These are phyloP conservation scores for Pholiota molesta DNA, from an alignment of 768 basidiomycete genomes.

Conservation along the genomic window DNA sequence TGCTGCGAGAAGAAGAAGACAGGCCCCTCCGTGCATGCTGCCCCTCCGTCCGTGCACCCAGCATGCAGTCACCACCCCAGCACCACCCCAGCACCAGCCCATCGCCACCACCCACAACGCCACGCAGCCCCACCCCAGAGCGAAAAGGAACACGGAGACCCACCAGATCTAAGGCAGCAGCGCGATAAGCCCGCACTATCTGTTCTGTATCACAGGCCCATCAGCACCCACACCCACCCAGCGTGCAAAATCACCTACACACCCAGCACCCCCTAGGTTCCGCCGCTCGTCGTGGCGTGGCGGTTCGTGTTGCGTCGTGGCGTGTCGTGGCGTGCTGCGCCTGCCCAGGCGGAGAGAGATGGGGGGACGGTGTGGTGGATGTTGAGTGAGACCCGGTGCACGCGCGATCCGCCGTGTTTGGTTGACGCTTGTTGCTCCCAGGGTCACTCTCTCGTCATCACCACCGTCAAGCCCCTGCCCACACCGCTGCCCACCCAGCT, in stretches of 20 bases:
- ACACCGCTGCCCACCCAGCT: too few species aligned
- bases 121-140: background rate
- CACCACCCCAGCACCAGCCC: background rate
- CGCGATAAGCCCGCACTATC: background rate
- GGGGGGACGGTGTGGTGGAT: background rate
- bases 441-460: background rate
- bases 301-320: background rate
- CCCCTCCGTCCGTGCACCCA: too few species aligned
- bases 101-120: background rate
- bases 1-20: background rate
- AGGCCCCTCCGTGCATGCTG: background rate
- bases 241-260: background rate
- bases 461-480: background rate
- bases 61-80: too few species aligned
- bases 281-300: background rate
- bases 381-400: background rate
- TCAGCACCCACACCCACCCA: background rate
- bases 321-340: background rate
- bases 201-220: background rate
- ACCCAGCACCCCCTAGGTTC: background rate
- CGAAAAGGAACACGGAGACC: background rate
- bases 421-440: conserved; percentile 1
- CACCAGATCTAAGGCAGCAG: background rate
- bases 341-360: background rate
- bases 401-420: conserved; percentile 1